Percentiles rank a stretch among this genome's conserved stretches.
Conservation (phyloP, 2,329 filamentous ascomycete genomes). For the Annulohypoxylon truncatum region DNA sequence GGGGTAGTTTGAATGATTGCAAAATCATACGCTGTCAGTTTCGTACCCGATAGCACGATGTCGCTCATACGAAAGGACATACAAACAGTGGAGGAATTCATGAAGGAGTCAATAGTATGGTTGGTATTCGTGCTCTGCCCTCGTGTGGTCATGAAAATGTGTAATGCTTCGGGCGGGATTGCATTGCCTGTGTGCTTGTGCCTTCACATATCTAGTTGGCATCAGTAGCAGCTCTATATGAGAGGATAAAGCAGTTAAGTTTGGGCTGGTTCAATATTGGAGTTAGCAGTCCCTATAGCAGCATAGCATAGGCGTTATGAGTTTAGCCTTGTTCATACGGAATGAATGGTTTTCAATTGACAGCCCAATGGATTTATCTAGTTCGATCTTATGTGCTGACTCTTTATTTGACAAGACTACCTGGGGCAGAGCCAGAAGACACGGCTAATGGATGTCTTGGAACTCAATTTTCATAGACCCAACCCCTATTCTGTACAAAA, state of each 20-base stretch:
- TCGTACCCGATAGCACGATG: background rate
- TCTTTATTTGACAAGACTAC: background rate
- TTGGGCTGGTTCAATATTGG: slow-evolving; percentile 13
- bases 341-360: slow-evolving; percentile 12
- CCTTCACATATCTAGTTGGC: slow-evolving; percentile 4
- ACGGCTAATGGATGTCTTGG: background rate
- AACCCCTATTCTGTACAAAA: background rate
- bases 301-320: slow-evolving; percentile 53
- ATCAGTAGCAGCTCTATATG: slow-evolving; percentile 10
- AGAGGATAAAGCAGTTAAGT: slow-evolving; percentile 4
- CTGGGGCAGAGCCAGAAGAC: background rate
- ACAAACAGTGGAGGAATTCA: background rate
- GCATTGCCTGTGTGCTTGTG: background rate
- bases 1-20: background rate
- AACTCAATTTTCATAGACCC: slow-evolving; percentile 7
- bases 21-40: background rate
- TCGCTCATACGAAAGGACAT: background rate
- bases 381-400: slow-evolving; percentile 10
- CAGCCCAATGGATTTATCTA: slow-evolving; percentile 11
- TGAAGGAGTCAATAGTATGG: background rate
- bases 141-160: background rate
- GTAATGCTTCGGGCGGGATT: background rate
- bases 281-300: slow-evolving; percentile 34
- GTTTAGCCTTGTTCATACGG: slow-evolving; percentile 32
- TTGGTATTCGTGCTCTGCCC: background rate